Percentiles rank a stretch among this genome's conserved stretches.
These are phyloP conservation scores for Tetraselmis chui DNA, from an alignment of 139 green algal species.

Conservation along the genomic window DNA sequence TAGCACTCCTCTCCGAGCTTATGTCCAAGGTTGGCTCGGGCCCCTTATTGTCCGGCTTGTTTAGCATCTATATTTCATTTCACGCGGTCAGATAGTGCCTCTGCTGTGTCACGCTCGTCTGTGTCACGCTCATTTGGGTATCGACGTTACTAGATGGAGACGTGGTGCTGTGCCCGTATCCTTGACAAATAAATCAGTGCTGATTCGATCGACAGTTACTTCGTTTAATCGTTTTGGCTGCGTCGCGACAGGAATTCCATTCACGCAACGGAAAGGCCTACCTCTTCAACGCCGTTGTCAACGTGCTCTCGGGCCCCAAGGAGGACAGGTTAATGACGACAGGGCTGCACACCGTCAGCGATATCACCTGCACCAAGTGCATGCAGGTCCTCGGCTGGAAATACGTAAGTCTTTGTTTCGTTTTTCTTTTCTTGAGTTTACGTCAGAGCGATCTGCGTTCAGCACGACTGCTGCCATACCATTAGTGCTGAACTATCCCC, in stretches of 20 bases:
- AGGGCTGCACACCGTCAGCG: constrained; percentile 51
- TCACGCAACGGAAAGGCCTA: constrained; percentile 49
- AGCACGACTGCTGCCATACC: not conserved
- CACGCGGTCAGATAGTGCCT: no score
- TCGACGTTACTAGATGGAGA: no score
- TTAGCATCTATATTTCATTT: no score
- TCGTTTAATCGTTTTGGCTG: no score
- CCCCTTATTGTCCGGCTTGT: no score
- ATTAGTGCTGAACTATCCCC: not conserved
- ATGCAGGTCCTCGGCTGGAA: constrained; percentile 56
- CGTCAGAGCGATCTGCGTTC: not conserved
- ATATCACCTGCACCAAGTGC: constrained; percentile 54
- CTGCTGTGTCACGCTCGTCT: no score
- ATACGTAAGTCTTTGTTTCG: constrained; percentile 32
- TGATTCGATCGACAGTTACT: no score
- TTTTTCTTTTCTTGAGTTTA: not conserved
- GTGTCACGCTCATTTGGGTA: no score
- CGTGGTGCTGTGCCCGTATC: no score
- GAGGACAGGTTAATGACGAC: constrained; percentile 57
- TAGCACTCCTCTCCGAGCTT: not conserved
- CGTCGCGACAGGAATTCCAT: constrained; percentile 35
- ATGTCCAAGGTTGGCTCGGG: not conserved
- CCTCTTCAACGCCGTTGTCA: constrained; percentile 54
- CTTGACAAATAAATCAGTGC: no score
- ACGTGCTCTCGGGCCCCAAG: constrained; percentile 37